phyloP scores from a whole-genome alignment of 805 yeast species.

The Kuraishia hungarica region DNA sequence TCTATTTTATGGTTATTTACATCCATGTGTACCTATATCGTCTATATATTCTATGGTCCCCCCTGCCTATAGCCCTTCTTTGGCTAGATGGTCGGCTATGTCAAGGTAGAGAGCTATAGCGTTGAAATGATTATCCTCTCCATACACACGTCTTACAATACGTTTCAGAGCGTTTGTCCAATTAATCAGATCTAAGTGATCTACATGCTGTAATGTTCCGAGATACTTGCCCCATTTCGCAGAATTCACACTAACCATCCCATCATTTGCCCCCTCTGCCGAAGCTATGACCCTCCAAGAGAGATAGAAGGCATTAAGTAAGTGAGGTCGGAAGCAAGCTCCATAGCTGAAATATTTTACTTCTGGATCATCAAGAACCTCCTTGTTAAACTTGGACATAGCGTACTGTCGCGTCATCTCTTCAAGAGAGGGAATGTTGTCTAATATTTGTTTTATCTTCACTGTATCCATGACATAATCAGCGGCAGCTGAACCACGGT shows the following conservation, averaged over 20 bases:
- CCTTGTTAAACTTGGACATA: constrained; percentile 40
- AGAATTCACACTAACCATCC: constrained; percentile 72
- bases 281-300: constrained; percentile 57
- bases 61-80: constrained; percentile 38
- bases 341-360: constrained; percentile 83
- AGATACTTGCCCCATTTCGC: constrained; percentile 78
- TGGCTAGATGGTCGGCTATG: constrained; percentile 54
- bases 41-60: not conserved
- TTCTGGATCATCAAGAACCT: constrained; percentile 42
- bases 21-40: not conserved
- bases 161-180: constrained; percentile 56
- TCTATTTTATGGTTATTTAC: no score
- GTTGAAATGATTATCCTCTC: constrained; percentile 37
- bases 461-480: constrained; percentile 41
- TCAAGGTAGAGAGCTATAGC: constrained; percentile 65
- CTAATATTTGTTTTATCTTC: constrained; percentile 12
- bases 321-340: constrained; percentile 55
- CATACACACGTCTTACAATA: constrained; percentile 19
- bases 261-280: constrained; percentile 63
- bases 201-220: constrained; percentile 73
- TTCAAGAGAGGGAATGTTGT: constrained; percentile 32
- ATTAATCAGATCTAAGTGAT: constrained; percentile 81
- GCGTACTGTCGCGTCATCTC: constrained; percentile 57
- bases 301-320: constrained; percentile 50
- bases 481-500: constrained; percentile 78